Conservation (phyloP, 1,284 basidiomycete genomes). For the Ustilago xerochloae region DNA sequence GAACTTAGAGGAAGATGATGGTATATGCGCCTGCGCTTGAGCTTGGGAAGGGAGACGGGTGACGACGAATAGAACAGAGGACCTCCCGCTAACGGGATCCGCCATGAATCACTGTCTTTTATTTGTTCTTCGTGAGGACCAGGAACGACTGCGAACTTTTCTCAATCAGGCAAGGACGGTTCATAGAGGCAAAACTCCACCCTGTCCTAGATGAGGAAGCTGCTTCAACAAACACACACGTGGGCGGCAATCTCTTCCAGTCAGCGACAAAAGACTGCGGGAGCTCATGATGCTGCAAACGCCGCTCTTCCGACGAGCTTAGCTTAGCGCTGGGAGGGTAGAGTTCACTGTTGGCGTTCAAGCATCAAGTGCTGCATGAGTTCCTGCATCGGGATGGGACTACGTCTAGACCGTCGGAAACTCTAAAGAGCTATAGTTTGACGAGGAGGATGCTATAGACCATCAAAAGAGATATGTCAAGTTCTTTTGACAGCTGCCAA, state of each 20-base stretch:
- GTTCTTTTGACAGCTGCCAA: constrained; percentile 1
- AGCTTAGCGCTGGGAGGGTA: not conserved
- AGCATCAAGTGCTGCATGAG: too few relatives aligned
- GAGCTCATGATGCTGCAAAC: not conserved
- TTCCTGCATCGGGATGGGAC: not conserved
- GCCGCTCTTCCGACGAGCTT: not conserved
- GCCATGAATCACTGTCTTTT: not conserved
- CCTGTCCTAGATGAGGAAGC: constrained; percentile 3
- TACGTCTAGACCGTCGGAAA: not conserved
- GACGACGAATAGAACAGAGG: not conserved
- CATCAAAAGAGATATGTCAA: constrained; percentile 15
- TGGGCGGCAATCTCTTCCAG: constrained; percentile 5
- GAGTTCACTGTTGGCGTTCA: not conserved
- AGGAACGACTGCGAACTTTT: not conserved
- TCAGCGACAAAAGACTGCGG: too few relatives aligned
- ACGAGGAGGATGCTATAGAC: not conserved
- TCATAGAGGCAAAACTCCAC: not conserved
- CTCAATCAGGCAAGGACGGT: not conserved
- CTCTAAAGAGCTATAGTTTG: not conserved
- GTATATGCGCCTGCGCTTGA: not conserved
- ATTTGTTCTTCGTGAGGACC: not conserved
- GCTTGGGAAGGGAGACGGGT: not conserved
- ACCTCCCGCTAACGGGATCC: not conserved
- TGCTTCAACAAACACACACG: constrained; percentile 24
- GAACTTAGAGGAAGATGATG: not conserved